Evolutionary conservation across 345 rosid genomes (phyloP).

Genomic region (Citrus medica): DNA sequence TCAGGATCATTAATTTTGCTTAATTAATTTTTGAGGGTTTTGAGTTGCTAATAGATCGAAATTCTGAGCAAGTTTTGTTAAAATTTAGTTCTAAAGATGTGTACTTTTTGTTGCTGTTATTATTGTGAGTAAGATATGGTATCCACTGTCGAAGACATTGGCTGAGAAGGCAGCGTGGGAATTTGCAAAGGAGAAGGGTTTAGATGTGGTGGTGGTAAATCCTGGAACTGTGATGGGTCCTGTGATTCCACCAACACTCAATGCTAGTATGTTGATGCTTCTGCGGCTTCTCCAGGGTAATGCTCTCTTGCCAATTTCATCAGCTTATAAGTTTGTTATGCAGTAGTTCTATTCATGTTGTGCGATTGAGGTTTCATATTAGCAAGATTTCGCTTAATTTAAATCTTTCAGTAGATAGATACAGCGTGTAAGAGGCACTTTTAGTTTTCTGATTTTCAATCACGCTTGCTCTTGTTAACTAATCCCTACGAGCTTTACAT

Average conservation of each 20-base stretch:
- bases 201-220: conserved; percentile 90
- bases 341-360: background rate
- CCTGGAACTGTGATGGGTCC: conserved; percentile 96
- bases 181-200: conserved; percentile 62
- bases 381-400: background rate
- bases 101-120: background rate
- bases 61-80: too few species aligned
- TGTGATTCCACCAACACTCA: conserved; percentile 60
- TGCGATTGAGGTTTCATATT: background rate
- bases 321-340: background rate
- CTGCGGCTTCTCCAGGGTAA: conserved; percentile 70
- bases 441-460: background rate
- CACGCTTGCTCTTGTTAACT: background rate
- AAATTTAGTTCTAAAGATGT: background rate
- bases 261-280: conserved; percentile 85
- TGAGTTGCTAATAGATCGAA: too few species aligned
- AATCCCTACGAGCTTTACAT: background rate
- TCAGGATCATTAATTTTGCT: too few species aligned
- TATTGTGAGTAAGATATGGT: conserved; percentile 57
- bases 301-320: background rate
- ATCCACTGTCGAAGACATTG: conserved; percentile 77
- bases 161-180: conserved; percentile 97
- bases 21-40: too few species aligned
- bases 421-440: background rate
- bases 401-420: background rate